These are phyloP conservation scores for Ganoderma boninense DNA, from an alignment of 1,284 basidiomycete species.

Conservation along the genomic window DNA sequence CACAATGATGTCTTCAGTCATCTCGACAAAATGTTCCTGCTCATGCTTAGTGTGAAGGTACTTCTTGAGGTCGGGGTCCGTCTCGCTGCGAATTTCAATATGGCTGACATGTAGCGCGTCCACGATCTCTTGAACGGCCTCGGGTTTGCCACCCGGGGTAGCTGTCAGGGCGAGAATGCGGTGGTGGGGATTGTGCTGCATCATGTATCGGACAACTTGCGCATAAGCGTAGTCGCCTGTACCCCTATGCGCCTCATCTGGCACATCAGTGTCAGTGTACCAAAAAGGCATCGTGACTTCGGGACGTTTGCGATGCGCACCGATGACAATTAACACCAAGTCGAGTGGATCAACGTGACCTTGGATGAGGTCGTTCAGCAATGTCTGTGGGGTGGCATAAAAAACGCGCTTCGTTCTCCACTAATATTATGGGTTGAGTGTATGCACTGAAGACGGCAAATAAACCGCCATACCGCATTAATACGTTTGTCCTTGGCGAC, in stretches of 20 bases:
- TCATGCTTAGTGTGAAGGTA: slow-evolving; percentile 92
- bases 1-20: slow-evolving; percentile 66
- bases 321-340: slow-evolving; percentile 85
- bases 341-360: slow-evolving; percentile 82
- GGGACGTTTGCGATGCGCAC: slow-evolving; percentile 46
- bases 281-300: background rate
- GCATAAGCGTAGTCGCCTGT: slow-evolving; percentile 95
- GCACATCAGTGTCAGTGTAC: slow-evolving; percentile 4
- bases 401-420: slow-evolving; percentile 92
- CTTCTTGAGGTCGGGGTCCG: slow-evolving; percentile 86
- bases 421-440: slow-evolving; percentile 44
- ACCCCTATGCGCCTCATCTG: slow-evolving; percentile 96
- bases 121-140: slow-evolving; percentile 91
- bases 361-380: slow-evolving; percentile 86
- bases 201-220: slow-evolving; percentile 89
- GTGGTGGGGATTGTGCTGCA: slow-evolving; percentile 94
- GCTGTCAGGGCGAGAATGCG: slow-evolving; percentile 94
- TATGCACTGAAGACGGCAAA: slow-evolving; percentile 2
- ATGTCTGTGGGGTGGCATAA: slow-evolving; percentile 98
- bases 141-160: slow-evolving; percentile 89
- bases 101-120: slow-evolving; percentile 96
- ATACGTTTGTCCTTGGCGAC: slow-evolving; percentile 59
- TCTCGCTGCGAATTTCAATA: slow-evolving; percentile 95
- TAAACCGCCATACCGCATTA: slow-evolving; percentile 61
- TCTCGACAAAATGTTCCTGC: slow-evolving; percentile 75